Base-by-base conservation (phyloP, 768 basidiomycete species). In the Clathrus columnatus region DNA sequence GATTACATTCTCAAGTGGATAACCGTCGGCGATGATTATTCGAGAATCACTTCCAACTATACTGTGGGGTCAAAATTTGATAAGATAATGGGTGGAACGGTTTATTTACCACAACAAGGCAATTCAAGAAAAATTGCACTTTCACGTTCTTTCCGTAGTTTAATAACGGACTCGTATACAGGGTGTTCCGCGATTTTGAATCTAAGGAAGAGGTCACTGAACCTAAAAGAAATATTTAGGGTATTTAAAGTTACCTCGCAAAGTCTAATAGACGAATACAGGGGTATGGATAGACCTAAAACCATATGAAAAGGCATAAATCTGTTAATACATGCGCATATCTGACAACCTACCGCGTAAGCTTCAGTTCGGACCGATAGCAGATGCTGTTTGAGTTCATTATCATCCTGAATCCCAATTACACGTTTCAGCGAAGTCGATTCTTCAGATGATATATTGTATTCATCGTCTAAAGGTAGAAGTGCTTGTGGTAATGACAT, bases 101-200 rank as follows among this genome's bases (percentile, higher is more conserved):
- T 28, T 29, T 16, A 62, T 70, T 56, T 57, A 77, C 75, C 68
- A 58, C 73, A 75, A 57, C 75, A 76, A 5, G 72, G 77, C 7
- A 77, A 62, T 45, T 79, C 77, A 7, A 78, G 64, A 20, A 76
- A 65, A 11, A 78, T 65, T 0, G 70, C 70, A 1, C 67, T 67
- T 5, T 60, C 36, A 26, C 70, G 70, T 23, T 71, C 69, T 48
- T 58, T 64, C 5, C 70, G 73, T 10, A 77, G 64, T 43, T 64
- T 63, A 6, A 76, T 63, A 7, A 74, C 58, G 1, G 36, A 41
- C 11, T 61, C 20, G 48, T 68, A 72, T 10, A 43, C 54, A 5
- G 48, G 48, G 20, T 58, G 45, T 4, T 36, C 26, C 5, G 51
- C 45, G 7, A 62, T 54, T 30, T 60, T 60, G 26, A 60, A 51